These are phyloP conservation scores for Solanum hybrid DNA, from an alignment of 305 asterid genomes.

Conservation along the genomic window DNA sequence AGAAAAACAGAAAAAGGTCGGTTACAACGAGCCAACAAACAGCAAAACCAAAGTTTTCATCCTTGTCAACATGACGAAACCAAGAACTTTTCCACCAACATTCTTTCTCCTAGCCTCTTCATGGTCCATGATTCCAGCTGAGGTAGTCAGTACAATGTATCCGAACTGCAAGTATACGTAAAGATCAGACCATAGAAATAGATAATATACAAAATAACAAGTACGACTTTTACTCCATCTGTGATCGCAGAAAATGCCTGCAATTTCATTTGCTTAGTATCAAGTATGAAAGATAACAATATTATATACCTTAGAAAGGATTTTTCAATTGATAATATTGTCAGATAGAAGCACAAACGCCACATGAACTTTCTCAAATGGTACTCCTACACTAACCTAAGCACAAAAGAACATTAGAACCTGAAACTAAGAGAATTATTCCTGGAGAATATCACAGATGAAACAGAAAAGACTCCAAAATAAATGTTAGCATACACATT, in stretches of 20 bases:
- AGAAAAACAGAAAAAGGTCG: not conserved
- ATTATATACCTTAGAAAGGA: not conserved
- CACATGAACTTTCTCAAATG: not conserved
- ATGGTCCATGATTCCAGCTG: conserved; percentile 12
- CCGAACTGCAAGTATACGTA: not conserved
- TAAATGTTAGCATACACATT: not conserved
- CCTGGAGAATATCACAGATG: not conserved
- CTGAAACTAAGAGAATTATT: not conserved
- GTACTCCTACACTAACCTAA: not conserved
- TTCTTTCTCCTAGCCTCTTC: conserved; percentile 10
- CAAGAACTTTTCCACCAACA: conserved; percentile 8
- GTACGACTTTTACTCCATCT: not conserved
- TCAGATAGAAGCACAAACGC: not conserved
- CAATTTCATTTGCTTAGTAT: not conserved
- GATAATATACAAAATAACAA: not conserved
- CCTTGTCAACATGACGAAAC: not conserved
- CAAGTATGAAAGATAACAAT: not conserved
- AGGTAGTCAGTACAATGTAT: conserved; percentile 5
- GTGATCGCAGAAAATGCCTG: not conserved
- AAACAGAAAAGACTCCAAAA: not conserved
- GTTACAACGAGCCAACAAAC: not conserved
- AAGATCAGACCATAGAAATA: not conserved
- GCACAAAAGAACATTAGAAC: not conserved
- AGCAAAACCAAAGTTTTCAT: not conserved
- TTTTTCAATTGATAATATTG: not conserved